Percentiles rank a stretch among this genome's conserved stretches.
phyloP scores from a whole-genome alignment of 2,329 filamentous ascomycete genomes.

The Aspergillus brunneoviolaceus region DNA sequence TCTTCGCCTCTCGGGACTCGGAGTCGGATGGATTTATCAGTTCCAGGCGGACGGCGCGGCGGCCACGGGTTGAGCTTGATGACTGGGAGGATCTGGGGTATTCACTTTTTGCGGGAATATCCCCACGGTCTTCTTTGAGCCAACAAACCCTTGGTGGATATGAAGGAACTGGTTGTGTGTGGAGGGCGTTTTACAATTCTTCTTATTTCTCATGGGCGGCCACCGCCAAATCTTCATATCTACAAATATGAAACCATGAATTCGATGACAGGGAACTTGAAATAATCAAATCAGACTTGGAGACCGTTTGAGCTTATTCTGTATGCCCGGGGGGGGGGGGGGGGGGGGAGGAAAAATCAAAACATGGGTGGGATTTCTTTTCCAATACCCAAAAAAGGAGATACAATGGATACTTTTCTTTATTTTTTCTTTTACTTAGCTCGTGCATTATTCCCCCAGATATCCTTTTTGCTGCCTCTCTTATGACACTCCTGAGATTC shows the following conservation, averaged over 20 bases:
- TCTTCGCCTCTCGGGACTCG: constrained; percentile 2
- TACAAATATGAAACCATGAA: neutral
- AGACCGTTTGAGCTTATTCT: neutral
- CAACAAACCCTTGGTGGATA: constrained; percentile 15
- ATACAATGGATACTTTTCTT: neutral
- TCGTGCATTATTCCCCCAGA: no score
- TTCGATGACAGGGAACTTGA: constrained; percentile 5
- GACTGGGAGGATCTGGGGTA: neutral
- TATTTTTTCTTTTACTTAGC: neutral
- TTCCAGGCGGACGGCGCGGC: neutral
- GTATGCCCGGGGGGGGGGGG: neutral
- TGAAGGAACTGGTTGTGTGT: constrained; percentile 13
- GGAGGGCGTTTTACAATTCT: constrained; percentile 7
- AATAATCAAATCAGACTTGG: constrained; percentile 3
- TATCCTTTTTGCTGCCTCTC: no score
- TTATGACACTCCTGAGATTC: no score
- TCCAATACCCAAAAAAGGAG: neutral
- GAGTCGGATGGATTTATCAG: constrained; percentile 2
- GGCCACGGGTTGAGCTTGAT: constrained; percentile 4
- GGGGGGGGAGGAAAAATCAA: neutral
- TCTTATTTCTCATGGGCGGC: constrained; percentile 5
- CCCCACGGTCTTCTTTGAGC: neutral
- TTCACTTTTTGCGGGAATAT: neutral
- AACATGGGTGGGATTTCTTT: neutral
- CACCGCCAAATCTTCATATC: constrained; percentile 7